Percentiles rank a stretch among this genome's conserved stretches.
Evolutionary conservation across 75 land plant species (phyloP).

Genomic region (Larix kaempferi): DNA sequence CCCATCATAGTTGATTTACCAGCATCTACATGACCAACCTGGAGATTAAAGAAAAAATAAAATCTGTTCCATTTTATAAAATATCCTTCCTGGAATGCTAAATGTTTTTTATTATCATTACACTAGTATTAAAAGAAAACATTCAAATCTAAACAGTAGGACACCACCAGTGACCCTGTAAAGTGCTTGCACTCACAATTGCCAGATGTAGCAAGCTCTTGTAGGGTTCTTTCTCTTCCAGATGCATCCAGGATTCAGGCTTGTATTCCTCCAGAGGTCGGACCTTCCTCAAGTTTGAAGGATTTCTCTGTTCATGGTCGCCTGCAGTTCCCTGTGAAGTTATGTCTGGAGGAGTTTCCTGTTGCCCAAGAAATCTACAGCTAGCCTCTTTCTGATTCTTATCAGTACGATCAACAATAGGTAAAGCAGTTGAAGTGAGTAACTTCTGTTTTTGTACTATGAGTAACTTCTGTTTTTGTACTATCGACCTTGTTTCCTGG

Average conservation of each 20-base stretch:
- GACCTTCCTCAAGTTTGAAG: not conserved
- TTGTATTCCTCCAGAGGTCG: constrained; percentile 25
- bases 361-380: not conserved
- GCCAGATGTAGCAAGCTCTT: constrained; percentile 38
- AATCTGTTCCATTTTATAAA: not conserved
- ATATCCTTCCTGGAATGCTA: not conserved
- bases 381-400: not conserved
- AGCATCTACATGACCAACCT: constrained; percentile 58
- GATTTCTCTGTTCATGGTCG: not conserved
- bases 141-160: not conserved
- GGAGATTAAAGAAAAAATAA: constrained; percentile 2
- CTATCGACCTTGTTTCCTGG: not conserved
- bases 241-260: constrained; percentile 46
- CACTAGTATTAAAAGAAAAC: not conserved
- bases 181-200: constrained; percentile 23
- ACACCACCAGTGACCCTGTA: not conserved
- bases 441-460: not conserved
- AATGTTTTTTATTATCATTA: not conserved
- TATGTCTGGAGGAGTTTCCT: not conserved
- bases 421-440: not conserved
- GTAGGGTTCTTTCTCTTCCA: constrained; percentile 9
- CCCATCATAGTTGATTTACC: constrained; percentile 56
- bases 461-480: not conserved
- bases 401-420: not conserved
- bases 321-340: too few relatives aligned